These are phyloP conservation scores for Gossypium sturtianum DNA, from an alignment of 345 rosid species.

Conservation along the genomic window DNA sequence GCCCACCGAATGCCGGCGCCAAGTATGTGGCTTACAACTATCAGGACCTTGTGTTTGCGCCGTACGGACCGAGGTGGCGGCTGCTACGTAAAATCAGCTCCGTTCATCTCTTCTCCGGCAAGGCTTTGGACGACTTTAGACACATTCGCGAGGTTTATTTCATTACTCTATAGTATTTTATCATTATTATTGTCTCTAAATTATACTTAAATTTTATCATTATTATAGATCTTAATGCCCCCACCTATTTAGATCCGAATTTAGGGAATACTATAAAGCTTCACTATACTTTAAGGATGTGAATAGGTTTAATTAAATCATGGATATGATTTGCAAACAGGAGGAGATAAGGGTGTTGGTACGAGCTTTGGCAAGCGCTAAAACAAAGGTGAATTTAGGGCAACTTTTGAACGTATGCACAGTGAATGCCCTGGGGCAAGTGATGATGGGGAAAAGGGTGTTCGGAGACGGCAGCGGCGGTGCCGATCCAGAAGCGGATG, in stretches of 20 bases:
- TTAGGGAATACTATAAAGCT: too few relatives aligned
- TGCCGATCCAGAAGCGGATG: constrained; percentile 62
- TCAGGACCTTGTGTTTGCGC: constrained; percentile 90
- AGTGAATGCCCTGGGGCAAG: constrained; percentile 67
- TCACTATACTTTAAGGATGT: too few relatives aligned
- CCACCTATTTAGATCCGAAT: too few relatives aligned
- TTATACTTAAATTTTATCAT: too few relatives aligned
- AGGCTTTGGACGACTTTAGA: constrained; percentile 74
- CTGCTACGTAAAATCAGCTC: constrained; percentile 73
- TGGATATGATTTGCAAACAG: constrained; percentile 24
- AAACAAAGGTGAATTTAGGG: constrained; percentile 41
- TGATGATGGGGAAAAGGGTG: constrained; percentile 65
- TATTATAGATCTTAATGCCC: too few relatives aligned
- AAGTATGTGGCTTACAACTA: constrained; percentile 81
- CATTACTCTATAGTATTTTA: not conserved
- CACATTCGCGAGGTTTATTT: constrained; percentile 65
- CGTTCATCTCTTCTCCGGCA: constrained; percentile 81
- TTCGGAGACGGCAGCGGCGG: constrained; percentile 53
- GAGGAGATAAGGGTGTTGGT: constrained; percentile 51
- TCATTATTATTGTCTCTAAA: too few relatives aligned
- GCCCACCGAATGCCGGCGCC: constrained; percentile 90
- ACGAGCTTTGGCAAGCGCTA: constrained; percentile 35
- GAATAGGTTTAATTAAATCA: not conserved
- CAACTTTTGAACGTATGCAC: constrained; percentile 65
- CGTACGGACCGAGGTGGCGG: constrained; percentile 88